phyloP scores from a whole-genome alignment of 2,329 filamentous ascomycete genomes.

The Aspergillus neotritici region DNA sequence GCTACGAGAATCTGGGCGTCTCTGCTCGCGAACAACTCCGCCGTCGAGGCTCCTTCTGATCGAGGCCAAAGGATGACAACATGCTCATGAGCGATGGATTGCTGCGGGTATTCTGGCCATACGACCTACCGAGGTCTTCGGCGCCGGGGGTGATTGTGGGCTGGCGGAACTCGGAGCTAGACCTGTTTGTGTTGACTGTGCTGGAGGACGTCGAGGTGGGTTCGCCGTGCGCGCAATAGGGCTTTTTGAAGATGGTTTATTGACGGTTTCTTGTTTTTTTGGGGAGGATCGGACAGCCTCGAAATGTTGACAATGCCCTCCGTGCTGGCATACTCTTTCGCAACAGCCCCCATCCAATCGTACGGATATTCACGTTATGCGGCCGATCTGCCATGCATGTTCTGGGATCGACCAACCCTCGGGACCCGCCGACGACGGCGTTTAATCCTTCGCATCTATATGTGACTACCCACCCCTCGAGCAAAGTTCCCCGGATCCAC shows the following conservation, averaged over 20 bases:
- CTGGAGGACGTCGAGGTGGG: constrained; percentile 85
- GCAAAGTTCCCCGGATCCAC: constrained; percentile 63
- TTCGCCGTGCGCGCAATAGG: not conserved
- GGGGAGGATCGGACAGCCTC: constrained; percentile 46
- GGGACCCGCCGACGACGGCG: constrained; percentile 37
- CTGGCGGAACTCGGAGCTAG: constrained; percentile 87
- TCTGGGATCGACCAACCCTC: constrained; percentile 71
- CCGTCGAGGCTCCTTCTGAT: constrained; percentile 87
- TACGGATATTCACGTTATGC: constrained; percentile 77
- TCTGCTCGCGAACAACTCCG: constrained; percentile 93
- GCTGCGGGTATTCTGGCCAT: constrained; percentile 98
- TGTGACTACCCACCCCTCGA: constrained; percentile 49
- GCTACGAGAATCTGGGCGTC: constrained; percentile 69
- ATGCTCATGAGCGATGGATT: constrained; percentile 70
- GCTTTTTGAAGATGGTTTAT: not conserved
- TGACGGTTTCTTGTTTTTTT: too few relatives aligned
- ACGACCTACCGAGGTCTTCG: constrained; percentile 67
- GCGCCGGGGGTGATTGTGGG: constrained; percentile 83
- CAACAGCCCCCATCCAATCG: constrained; percentile 71
- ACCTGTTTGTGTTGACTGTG: constrained; percentile 84
- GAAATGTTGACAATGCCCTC: constrained; percentile 81
- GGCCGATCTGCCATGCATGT: constrained; percentile 78
- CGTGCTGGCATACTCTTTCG: constrained; percentile 77
- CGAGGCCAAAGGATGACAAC: constrained; percentile 46
- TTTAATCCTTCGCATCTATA: constrained; percentile 67